These are phyloP conservation scores for Rhizophagus clarus DNA, from an alignment of 192 early-diverging fungal species.

Conservation along the genomic window DNA sequence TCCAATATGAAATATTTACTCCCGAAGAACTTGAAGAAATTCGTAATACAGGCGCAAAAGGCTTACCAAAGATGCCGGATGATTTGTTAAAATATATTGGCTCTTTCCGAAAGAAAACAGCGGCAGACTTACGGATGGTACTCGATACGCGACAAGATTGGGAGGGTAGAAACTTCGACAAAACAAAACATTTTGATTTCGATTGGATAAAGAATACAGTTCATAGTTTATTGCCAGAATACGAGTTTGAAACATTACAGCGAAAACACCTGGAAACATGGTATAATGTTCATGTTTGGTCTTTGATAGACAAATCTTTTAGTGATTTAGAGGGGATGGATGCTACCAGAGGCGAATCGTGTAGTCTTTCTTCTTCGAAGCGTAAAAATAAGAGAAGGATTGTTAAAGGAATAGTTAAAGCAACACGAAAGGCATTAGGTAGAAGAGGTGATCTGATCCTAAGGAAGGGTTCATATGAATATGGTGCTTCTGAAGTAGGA, in stretches of 20 bases:
- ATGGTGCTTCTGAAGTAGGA: slow-evolving; percentile 30
- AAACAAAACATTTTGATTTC: slow-evolving; percentile 11
- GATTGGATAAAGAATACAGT: slow-evolving; percentile 14
- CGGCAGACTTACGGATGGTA: background rate
- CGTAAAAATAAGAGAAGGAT: slow-evolving; percentile 27
- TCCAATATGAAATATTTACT: background rate
- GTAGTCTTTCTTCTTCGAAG: slow-evolving; percentile 19
- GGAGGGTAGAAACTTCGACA: slow-evolving; percentile 13
- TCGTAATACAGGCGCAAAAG: background rate
- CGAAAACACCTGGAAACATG: slow-evolving; percentile 16
- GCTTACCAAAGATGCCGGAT: background rate
- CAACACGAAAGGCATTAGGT: slow-evolving; percentile 27
- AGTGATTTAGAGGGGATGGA: slow-evolving; percentile 22
- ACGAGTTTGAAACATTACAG: slow-evolving; percentile 3
- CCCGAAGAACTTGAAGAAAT: slow-evolving; percentile 16
- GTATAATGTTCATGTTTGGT: slow-evolving; percentile 29
- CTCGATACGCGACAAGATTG: slow-evolving; percentile 11
- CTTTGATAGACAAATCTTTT: slow-evolving; percentile 30
- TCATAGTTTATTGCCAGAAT: slow-evolving; percentile 16
- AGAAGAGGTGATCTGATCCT: slow-evolving; percentile 27
- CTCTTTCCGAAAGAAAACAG: slow-evolving; percentile 20
- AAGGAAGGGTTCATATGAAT: slow-evolving; percentile 28
- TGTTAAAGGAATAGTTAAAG: background rate
- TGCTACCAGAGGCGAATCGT: slow-evolving; percentile 30
- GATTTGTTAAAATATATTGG: slow-evolving; percentile 12